Evolutionary conservation across 2,329 filamentous ascomycete genomes (phyloP), one percentile per base, ranked within the genome.

Genomic region (Microdochium trichocladiopsis): DNA sequence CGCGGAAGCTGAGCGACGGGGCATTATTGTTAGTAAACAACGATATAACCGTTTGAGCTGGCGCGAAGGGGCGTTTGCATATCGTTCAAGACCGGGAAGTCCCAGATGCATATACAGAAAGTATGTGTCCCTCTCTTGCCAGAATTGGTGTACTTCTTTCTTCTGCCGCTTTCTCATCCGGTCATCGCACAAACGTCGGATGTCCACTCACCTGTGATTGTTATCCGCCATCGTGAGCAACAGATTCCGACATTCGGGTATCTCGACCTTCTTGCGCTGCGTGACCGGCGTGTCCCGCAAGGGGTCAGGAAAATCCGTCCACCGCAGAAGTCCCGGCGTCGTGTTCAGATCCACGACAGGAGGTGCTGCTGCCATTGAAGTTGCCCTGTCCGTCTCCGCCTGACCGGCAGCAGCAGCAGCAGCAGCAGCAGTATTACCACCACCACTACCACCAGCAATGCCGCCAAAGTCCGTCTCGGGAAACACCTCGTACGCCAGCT

Each of bases 241-340:
- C 8, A 84, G 60, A 48, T 72, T 74, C 50, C 65, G 72, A 57
- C 79, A 75, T 1, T 76, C 72, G 58, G 75, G 73, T n/a, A 83
- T 74, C 57, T 83, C 80, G 6, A 82, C 69, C 63, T 76, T 78
- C 60, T 78, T 80, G 37, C 79, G 71, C 60, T 80, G 75, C 10
- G 72, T 77, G 31, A 81, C 63, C 11, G 75, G 71, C n/a, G 71
- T 68, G 12, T 69, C 70, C 23, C 70, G 70, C 1, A 74, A 69
- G 16, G 81, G 80, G 55, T 85, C 82, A 1, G 83, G 82, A 47
- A 84, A 72, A 57, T 85, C 82, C 5, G 71, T 76, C 79, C 80
- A 86, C 47, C 76, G 69, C 53, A 86, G 62, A 3, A 76, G 73
- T 18, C 78, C 80, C 0, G 68, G 67, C 1, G 66, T 62, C 5